phyloP scores from a whole-genome alignment of 2,329 filamentous ascomycete species.

The Lachnellula cervina region DNA sequence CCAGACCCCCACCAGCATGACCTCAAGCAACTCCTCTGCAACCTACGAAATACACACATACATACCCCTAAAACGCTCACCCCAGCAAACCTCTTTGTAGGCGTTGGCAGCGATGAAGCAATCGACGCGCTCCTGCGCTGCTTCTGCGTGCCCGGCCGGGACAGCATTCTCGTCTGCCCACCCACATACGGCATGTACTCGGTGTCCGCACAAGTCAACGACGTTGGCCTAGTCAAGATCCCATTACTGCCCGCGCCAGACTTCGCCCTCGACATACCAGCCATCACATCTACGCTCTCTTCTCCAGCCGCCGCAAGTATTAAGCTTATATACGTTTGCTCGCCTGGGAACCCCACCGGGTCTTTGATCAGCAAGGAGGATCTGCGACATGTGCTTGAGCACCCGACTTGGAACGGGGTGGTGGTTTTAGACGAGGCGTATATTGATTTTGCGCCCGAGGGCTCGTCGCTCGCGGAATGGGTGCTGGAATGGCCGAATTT shows the following conservation, averaged over 20 bases:
- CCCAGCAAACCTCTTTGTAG: conserved; percentile 85
- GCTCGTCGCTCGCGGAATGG: conserved; percentile 82
- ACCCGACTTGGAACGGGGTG: conserved; percentile 92
- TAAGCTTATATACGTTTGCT: conserved; percentile 90
- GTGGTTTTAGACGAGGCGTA: conserved; percentile 95
- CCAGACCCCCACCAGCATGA: conserved; percentile 90
- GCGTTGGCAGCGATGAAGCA: conserved; percentile 93
- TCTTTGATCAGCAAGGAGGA: conserved; percentile 71
- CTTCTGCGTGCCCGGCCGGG: conserved; percentile 82
- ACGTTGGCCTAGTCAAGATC: conserved; percentile 80
- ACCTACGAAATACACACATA: conserved; percentile 76
- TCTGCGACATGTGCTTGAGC: conserved; percentile 67
- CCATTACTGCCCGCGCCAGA: conserved; percentile 66
- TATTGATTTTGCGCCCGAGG: conserved; percentile 81
- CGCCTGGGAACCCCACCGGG: conserved; percentile 90
- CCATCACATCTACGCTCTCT: conserved; percentile 62
- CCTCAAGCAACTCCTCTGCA: conserved; percentile 82
- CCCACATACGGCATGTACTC: conserved; percentile 99
- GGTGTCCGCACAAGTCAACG: conserved; percentile 92
- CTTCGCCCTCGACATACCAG: conserved; percentile 69
- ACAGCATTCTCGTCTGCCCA: conserved; percentile 90
- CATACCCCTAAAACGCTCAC: conserved; percentile 71
- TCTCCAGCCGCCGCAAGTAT: conserved; percentile 54
- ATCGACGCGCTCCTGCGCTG: conserved; percentile 91
- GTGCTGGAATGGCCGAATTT: conserved; percentile 90